Percentiles rank a stretch among this genome's conserved stretches.
Conservation (phyloP, 2,329 filamentous ascomycete species). For the Colletotrichum graminicola region DNA sequence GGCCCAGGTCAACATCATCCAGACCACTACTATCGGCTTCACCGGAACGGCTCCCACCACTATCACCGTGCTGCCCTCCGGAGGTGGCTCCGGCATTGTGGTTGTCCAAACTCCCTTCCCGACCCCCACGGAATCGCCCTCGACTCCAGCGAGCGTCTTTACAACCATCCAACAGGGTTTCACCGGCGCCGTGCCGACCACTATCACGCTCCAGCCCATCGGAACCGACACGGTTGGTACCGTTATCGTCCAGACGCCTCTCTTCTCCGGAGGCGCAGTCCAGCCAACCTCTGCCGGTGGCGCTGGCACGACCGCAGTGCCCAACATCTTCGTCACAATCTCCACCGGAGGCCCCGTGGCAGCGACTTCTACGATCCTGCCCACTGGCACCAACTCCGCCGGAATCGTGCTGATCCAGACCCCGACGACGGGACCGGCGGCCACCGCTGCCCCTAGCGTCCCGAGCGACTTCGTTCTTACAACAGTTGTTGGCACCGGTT, state of each 20-base stretch:
- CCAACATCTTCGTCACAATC: conserved; percentile 25
- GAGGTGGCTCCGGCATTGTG: conserved; percentile 33
- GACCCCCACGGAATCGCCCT: not conserved
- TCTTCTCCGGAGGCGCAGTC: conserved; percentile 21
- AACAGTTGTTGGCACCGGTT: not conserved
- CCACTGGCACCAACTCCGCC: conserved; percentile 7
- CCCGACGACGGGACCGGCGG: not conserved
- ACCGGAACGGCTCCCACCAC: conserved; percentile 25
- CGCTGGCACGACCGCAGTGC: not conserved
- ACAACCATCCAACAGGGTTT: conserved; percentile 29
- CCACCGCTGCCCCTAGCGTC: not conserved
- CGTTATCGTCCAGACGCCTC: conserved; percentile 35
- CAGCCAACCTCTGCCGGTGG: not conserved
- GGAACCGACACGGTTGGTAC: conserved; percentile 25
- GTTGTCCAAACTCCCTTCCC: conserved; percentile 35
- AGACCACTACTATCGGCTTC: conserved; percentile 30
- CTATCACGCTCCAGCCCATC: conserved; percentile 26
- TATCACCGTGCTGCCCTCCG: conserved; percentile 31
- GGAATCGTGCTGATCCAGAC: conserved; percentile 34
- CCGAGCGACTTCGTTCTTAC: conserved; percentile 16
- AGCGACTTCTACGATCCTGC: conserved; percentile 26
- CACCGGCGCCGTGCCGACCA: conserved; percentile 17
- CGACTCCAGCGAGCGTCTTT: conserved; percentile 10
- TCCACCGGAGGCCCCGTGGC: conserved; percentile 27
- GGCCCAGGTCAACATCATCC: conserved; percentile 11